A percentile compares a stretch with the other conserved stretches of the same genome.
phyloP scores from a whole-genome alignment of 768 basidiomycete genomes.

The Suillus bovinus region DNA sequence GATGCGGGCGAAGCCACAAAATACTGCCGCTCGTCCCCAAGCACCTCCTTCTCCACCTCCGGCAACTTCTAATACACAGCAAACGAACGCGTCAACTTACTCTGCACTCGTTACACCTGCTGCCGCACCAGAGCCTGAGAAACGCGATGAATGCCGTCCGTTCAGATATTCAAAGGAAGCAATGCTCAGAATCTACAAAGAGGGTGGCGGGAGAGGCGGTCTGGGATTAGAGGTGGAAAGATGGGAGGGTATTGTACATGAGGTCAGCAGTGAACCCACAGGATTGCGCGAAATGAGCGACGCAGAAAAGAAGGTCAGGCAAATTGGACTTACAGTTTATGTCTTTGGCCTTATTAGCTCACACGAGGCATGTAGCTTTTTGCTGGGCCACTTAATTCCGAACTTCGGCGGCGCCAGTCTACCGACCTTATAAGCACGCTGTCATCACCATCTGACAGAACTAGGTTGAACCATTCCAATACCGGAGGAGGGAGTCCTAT shows the following conservation, averaged over 20 bases:
- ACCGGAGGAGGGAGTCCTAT: slow-evolving; percentile 54
- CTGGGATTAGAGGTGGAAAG: slow-evolving; percentile 85
- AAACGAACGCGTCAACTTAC: slow-evolving; percentile 71
- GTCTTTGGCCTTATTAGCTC: slow-evolving; percentile 22
- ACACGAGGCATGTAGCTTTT: slow-evolving; percentile 61
- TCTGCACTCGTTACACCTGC: slow-evolving; percentile 50
- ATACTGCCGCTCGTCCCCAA: slow-evolving; percentile 47
- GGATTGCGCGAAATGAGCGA: slow-evolving; percentile 80
- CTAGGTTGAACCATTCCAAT: slow-evolving; percentile 53
- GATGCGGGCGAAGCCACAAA: slow-evolving; percentile 82
- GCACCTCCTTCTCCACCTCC: slow-evolving; percentile 59
- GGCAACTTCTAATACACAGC: slow-evolving; percentile 38
- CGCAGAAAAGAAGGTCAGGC: slow-evolving; percentile 81
- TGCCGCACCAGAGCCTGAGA: slow-evolving; percentile 50
- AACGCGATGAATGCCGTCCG: slow-evolving; percentile 68
- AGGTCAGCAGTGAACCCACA: slow-evolving; percentile 69
- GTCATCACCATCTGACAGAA: slow-evolving; percentile 57
- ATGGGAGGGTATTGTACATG: slow-evolving; percentile 87
- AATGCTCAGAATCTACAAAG: slow-evolving; percentile 79
- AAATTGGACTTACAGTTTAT: slow-evolving; percentile 9
- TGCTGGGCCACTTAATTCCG: slow-evolving; percentile 78
- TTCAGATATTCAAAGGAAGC: slow-evolving; percentile 88
- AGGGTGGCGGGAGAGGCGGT: slow-evolving; percentile 70
- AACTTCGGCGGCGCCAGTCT: slow-evolving; percentile 83
- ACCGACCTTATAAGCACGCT: slow-evolving; percentile 68